Percentiles rank a stretch among this genome's conserved stretches.
Evolutionary conservation across 2,329 filamentous ascomycete species (phyloP).

Genomic region (Ascochyta pisi): DNA sequence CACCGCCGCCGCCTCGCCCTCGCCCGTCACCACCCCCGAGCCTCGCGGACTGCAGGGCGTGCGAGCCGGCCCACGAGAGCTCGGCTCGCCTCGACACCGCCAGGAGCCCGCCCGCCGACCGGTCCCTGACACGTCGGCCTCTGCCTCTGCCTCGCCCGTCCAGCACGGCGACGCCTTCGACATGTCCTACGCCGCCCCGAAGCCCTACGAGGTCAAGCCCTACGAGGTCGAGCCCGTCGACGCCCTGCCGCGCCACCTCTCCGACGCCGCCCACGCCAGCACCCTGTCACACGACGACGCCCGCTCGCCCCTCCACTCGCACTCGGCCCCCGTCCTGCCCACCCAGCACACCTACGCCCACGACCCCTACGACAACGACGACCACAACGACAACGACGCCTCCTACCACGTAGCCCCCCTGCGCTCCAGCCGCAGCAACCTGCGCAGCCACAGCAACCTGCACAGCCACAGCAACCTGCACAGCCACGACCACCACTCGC

Average conservation of each 20-base stretch:
- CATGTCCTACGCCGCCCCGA: slow-evolving; percentile 47
- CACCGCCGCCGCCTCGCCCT: slow-evolving; percentile 56
- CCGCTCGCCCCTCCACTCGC: slow-evolving; percentile 49
- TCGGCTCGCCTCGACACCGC: slow-evolving; percentile 44
- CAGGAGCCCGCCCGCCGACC: slow-evolving; percentile 38
- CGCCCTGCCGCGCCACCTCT: too few relatives aligned
- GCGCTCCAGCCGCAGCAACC: slow-evolving; percentile 29
- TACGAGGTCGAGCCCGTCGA: slow-evolving; percentile 26
- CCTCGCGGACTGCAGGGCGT: slow-evolving; percentile 38
- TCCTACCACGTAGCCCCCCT: slow-evolving; percentile 46
- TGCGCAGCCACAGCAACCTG: too few relatives aligned
- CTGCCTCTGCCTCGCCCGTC: neutral
- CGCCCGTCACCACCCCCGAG: slow-evolving; percentile 39
- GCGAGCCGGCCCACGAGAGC: slow-evolving; percentile 44
- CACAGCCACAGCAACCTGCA: slow-evolving; percentile 23
- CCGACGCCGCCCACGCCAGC: slow-evolving; percentile 38
- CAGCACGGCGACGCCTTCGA: slow-evolving; percentile 38
- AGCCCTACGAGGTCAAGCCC: slow-evolving; percentile 41
- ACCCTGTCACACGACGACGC: slow-evolving; percentile 41
- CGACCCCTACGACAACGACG: slow-evolving; percentile 21
- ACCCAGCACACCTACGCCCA: slow-evolving; percentile 39
- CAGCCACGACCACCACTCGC: slow-evolving; percentile 31
- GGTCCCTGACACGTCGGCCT: slow-evolving; percentile 35
- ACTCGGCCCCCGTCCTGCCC: slow-evolving; percentile 55
- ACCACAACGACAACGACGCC: slow-evolving; percentile 36